Evolutionary conservation across 257 asterid genomes (phyloP).

Genomic region (Paulownia fortunei): DNA sequence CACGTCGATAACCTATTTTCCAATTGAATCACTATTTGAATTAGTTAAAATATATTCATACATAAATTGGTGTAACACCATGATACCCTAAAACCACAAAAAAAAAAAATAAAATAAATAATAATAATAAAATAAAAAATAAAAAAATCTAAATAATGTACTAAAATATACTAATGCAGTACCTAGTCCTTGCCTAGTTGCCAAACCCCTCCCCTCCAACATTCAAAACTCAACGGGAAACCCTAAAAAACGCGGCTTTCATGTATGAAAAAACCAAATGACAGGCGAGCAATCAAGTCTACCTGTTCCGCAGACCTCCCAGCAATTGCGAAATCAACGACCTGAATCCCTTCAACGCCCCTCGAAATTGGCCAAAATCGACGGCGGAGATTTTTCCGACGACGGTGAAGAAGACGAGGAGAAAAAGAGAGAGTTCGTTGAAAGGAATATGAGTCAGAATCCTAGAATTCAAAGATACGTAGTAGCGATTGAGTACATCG

Average conservation of each 20-base stretch:
- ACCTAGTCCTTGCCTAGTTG: too few relatives aligned
- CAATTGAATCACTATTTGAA: too few relatives aligned
- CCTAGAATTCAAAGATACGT: conserved; percentile 71
- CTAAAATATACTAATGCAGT: too few relatives aligned
- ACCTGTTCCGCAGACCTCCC: conserved; percentile 19
- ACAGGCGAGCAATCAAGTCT: conserved; percentile 42
- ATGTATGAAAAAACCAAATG: conserved; percentile 36
- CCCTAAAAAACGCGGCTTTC: conserved; percentile 15
- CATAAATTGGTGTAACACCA: too few relatives aligned
- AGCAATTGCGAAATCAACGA: conserved; percentile 36
- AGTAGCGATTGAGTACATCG: conserved; percentile 85
- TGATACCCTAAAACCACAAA: too few relatives aligned
- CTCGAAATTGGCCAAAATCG: conserved; percentile 48
- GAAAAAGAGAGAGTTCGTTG: conserved; percentile 28
- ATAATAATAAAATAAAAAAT: too few relatives aligned
- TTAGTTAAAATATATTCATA: too few relatives aligned
- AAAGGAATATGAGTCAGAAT: conserved; percentile 53
- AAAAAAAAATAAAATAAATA: too few relatives aligned
- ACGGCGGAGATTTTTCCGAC: conserved; percentile 36
- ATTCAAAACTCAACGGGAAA: background rate
- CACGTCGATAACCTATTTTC: too few relatives aligned
- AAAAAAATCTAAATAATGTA: too few relatives aligned
- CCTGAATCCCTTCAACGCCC: conserved; percentile 61
- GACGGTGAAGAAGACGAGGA: conserved; percentile 43
- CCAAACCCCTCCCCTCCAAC: background rate